Base-by-base conservation (phyloP, 805 yeast genomes). In the Clavispora carvajalis region DNA sequence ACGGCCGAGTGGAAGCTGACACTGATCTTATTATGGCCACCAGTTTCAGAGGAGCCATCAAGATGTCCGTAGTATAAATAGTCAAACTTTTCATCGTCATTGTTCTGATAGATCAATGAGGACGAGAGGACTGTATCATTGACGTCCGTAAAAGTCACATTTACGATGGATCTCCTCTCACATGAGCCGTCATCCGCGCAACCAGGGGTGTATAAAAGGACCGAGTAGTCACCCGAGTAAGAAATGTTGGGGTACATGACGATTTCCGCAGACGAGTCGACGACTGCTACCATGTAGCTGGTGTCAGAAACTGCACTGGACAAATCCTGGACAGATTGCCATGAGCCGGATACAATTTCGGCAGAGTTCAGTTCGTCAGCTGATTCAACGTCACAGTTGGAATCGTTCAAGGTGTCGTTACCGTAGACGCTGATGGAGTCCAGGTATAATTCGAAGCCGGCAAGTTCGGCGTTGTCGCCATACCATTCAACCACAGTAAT, bases 131-230 rank as follows among this genome's bases (percentile, higher is more conserved):
- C 41, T 4, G 62, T 62, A 17, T 74, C 76, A 23, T 73, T 67
- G 8, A 70, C 71, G 28, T 76, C 74, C 46, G 60, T 66, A 2
- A 90, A 67, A 0, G 95, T 74, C 0, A 82, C 96, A 51, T 86
- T 86, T 3, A 86, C 91, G 19, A 77, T 73, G 9, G 95, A 91
- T 56, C 99, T 74, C 16, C 64, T 43, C 17, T 57, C 49, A 62
- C 99, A 93, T 0, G 93, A 73, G 37, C 65, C 61, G 56, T 85
- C 95, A 3, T 51, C 57, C 1, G 59, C 39, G 64, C 99, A 93
- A 0, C 98, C 98, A 0, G 96, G 96, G 0, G 99, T 93, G 52
- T 77, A 82, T 37, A 90, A 52, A 38, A 77, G 66, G 18, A 93
- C 69, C 0, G 86, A 68, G 59, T 88, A 93, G 44, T 79, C 70